Base-by-base conservation (phyloP, 768 basidiomycete genomes). In the Amanita pseudoporphyria region DNA sequence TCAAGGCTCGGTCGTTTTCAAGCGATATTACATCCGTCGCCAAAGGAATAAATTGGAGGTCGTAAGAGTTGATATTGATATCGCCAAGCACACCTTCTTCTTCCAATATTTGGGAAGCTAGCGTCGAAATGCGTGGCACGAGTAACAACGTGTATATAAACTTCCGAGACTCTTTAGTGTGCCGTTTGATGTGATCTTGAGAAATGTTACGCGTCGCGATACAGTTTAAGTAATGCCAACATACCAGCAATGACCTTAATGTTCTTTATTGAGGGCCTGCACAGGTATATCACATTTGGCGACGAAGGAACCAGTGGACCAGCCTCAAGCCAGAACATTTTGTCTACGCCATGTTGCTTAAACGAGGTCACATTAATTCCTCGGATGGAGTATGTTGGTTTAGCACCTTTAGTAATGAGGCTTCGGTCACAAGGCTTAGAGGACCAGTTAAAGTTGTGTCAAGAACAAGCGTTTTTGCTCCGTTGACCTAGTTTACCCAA, bases 31-130 rank as follows among this genome's bases (percentile, higher is more conserved):
- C 81, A 64, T 99, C 96, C 14, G 90, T 84, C 51, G 94, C 94
- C 32, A 98, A 59, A 13, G 94, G 92, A 54, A 98, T 91, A 57
- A 97, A 89, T 57, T 94, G 92, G 19, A 99, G 74, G 62, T 90
- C 89, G 65, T 91, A 95, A 24, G 89, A 78, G 16, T 81, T 79
- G 26, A 98, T 78, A 6, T 78, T 82, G 39, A 99, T 73, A 58
- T 97, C 94, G n/a, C 96, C 96, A 13, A 94, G 75, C 1, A 99
- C 94, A n/a, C 95, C 96, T 59, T 96, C 87, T 62, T 98, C 94
- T 59, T 97, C 93, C 38, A 99, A 68, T 54, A 93, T 82, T 49
- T 83, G 79, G 30, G 81, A 78, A 46, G 94, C 89, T 6, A 98
- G 74, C 5, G 85, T 86, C 2, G 96, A 98, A 32, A 79, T 71